These are phyloP conservation scores for Citrus maxima DNA, from an alignment of 345 rosid species.

Conservation along the genomic window DNA sequence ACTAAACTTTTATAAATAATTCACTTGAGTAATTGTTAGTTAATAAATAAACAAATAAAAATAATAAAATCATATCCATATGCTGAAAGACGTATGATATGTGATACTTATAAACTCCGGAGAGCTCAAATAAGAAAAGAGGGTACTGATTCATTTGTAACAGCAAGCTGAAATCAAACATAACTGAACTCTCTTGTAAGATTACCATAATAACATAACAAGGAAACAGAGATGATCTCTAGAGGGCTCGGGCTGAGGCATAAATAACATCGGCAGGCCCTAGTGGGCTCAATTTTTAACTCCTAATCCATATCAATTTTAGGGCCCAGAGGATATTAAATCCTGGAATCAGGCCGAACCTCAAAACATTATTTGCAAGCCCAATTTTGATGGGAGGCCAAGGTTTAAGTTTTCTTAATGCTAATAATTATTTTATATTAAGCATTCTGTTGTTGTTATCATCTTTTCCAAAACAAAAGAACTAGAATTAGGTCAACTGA, in stretches of 20 bases:
- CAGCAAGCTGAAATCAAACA: no score
- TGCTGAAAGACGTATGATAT: no score
- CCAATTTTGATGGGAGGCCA: background rate
- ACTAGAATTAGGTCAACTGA: background rate
- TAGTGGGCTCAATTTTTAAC: background rate
- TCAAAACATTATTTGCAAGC: background rate
- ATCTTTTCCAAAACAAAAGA: background rate
- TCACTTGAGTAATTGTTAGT: no score
- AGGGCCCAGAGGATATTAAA: background rate
- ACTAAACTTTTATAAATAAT: no score
- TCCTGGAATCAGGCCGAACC: background rate
- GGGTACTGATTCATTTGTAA: no score
- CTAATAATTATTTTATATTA: background rate
- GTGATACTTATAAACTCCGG: no score
- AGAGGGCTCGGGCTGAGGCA: background rate
- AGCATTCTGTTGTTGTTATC: background rate
- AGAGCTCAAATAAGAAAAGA: no score
- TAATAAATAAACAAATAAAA: no score
- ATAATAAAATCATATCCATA: no score
- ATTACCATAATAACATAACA: no score
- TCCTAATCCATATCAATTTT: background rate
- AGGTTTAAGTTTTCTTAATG: background rate
- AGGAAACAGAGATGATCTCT: no score
- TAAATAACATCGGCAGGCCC: background rate
- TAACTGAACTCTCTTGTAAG: no score